Evolutionary conservation across 768 basidiomycete species (phyloP).

Genomic region (Tephrocybe rancida): DNA sequence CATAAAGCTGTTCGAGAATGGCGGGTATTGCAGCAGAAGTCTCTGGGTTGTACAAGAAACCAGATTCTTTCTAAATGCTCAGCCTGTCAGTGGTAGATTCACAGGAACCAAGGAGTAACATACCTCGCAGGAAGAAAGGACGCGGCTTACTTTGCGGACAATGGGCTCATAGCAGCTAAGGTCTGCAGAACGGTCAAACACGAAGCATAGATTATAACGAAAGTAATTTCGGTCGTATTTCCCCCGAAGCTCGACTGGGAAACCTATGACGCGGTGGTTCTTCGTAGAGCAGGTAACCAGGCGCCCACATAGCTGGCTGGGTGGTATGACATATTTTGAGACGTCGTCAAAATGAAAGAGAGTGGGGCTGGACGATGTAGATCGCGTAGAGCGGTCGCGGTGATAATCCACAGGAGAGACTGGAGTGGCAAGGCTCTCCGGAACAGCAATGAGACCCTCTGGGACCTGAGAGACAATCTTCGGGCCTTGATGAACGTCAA

Average conservation of each 20-base stretch:
- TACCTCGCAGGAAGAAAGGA: conserved; percentile 89
- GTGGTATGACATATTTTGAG: conserved; percentile 93
- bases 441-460: conserved; percentile 74
- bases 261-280: conserved; percentile 86
- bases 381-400: conserved; percentile 43
- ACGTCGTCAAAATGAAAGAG: conserved; percentile 92
- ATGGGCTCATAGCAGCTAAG: conserved; percentile 95
- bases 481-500: conserved; percentile 84
- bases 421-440: conserved; percentile 42
- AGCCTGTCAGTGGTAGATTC: conserved; percentile 1
- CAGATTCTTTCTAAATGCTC: conserved; percentile 74
- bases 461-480: conserved; percentile 94
- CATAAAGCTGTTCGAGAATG: conserved; percentile 94
- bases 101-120: conserved; percentile 22
- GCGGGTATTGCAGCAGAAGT: conserved; percentile 71
- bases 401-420: conserved; percentile 24
- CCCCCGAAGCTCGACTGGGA: conserved; percentile 79
- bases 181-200: conserved; percentile 90
- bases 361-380: conserved; percentile 48
- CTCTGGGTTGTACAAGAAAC: conserved; percentile 76
- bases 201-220: conserved; percentile 94
- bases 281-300: conserved; percentile 86
- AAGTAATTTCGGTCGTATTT: conserved; percentile 88
- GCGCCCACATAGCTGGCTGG: conserved; percentile 80
- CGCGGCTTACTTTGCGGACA: conserved; percentile 91